Evolutionary conservation across 176 grass and related monocot species (phyloP), one percentile per base, ranked within the genome.

Genomic region (Stipa capillata): DNA sequence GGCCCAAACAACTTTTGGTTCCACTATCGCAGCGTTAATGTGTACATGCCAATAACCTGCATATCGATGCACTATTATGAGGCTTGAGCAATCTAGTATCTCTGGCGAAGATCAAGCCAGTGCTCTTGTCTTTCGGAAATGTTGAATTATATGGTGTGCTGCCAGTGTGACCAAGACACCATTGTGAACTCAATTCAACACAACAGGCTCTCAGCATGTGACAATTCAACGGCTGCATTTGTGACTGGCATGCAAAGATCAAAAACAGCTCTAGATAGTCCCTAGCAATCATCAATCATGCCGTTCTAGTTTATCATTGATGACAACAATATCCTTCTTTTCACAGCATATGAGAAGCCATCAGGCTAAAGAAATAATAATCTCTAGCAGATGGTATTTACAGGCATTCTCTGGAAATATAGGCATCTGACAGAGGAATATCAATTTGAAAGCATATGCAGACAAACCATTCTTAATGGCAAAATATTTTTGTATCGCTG

Each of bases 181-280:
- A 81, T 77, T 36, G 45, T 37, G 67, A 54, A 34, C 67, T 83
- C 36, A 71, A 31, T 72, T 78, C 36, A 65, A 78, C 32, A 48
- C 44, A 23, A 79, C 29, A 49, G 68, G 28, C 10, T 72, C 37
- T 55, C 8, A 55, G 47, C 80, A 66, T 66, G 57, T 83, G 74
- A 65, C 35, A 29, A 62, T 62, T 50, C 55, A 71, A 44, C 56
- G 34, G n/a, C 17, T 78, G 35, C 68, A 83, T 56, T 73, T 74
- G 68, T 84, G 32, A 68, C 50, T 33, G 32, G 15, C 41, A 74
- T 49, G 32, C 60, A 58, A 74, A 74, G 59, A 60, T 79, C 58
- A 79, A 79, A 33, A 73, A 36, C 60, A 79, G 41, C 67, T 74
- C 50, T 41, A 84, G 40, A 88, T 84, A 58, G 81, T 79, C 80